Base-by-base conservation (phyloP, 495 filamentous ascomycete species). In the Talaromyces borbonicus region DNA sequence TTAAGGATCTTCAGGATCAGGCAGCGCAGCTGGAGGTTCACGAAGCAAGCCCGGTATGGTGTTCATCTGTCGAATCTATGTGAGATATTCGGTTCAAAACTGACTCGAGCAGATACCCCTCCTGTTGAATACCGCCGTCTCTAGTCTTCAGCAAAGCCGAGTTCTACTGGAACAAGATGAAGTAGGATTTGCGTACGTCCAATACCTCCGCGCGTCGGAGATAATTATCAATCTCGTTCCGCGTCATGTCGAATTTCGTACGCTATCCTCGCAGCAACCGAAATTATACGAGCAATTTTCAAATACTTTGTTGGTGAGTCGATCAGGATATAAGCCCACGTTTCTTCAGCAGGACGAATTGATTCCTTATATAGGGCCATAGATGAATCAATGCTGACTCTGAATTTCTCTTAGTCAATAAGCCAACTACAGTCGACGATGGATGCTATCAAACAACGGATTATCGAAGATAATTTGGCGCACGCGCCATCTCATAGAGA, bases 141-240 rank as follows among this genome's bases (percentile, higher is more conserved):
- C 62, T 32, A 66, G 65, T 32, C 61, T 70, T 23, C 48, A 61
- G 30, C 54, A 57, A 51, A 60, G 66, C 20, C 59, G 54, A 40
- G 43, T 40, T 11, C 59, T 64, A 39, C 51, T 57, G 29, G 62
- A 76, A 26, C 78, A 80, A 33, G 63, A 73, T 14, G 56, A 71
- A 46, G 66, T 70, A n/a, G 80, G 86, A 50, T 64, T 58, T 25
- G 81, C 80, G 39, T 86, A 81, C 52, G 68, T 81, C 20, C 85
- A 95, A 37, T 97, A 85, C 61, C 72, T 96, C 41, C 77, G 81
- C 31, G 83, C 90, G 19, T 85, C 73, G 35, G 81, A 85, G 37
- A 81, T 97, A 48, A 71, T 83, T 26, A 70, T 85, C 18, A 74
- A 90, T 30, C 67, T 81, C 26, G 81, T 95, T 26, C 88, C 87